A percentile compares a stretch with the other conserved stretches of the same genome.
phyloP scores from a whole-genome alignment of 2,329 filamentous ascomycete species.

The Cyclaneusma minus region DNA sequence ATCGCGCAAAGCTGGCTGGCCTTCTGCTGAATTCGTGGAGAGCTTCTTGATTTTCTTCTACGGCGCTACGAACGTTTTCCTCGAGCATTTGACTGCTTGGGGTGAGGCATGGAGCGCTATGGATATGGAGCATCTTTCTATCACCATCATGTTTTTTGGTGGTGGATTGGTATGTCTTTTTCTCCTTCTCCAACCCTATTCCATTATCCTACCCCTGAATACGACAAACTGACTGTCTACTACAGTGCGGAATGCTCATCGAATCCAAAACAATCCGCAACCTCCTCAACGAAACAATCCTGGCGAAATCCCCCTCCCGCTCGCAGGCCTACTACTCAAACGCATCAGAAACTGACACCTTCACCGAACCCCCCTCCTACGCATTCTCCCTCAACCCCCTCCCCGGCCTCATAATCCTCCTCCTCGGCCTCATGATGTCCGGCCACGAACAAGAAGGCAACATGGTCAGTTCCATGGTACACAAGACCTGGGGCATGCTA shows the following conservation, averaged over 20 bases:
- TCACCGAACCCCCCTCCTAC: slow-evolving; percentile 47
- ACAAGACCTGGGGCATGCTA: slow-evolving; percentile 84
- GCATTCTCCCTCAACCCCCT: slow-evolving; percentile 73
- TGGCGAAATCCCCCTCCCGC: slow-evolving; percentile 13
- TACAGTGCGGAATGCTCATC: slow-evolving; percentile 64
- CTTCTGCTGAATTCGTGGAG: slow-evolving; percentile 78
- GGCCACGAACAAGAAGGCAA: slow-evolving; percentile 66
- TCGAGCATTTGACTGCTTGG: slow-evolving; percentile 71
- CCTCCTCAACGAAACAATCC: slow-evolving; percentile 43
- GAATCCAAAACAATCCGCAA: slow-evolving; percentile 58
- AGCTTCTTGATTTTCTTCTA: slow-evolving; percentile 84
- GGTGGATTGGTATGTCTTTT: slow-evolving; percentile 57
- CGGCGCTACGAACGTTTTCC: slow-evolving; percentile 76
- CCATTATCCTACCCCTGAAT: slow-evolving; percentile 3
- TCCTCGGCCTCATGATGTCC: slow-evolving; percentile 90
- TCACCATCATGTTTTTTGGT: slow-evolving; percentile 86
- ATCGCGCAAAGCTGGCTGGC: slow-evolving; percentile 44
- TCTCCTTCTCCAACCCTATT: too few species aligned
- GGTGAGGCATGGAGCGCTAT: slow-evolving; percentile 57
- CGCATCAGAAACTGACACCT: slow-evolving; percentile 18
- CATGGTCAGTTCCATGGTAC: slow-evolving; percentile 80
- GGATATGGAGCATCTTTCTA: slow-evolving; percentile 84
- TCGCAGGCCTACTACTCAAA: slow-evolving; percentile 27
- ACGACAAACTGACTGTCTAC: slow-evolving; percentile 11
- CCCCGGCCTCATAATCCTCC: slow-evolving; percentile 70